A percentile compares a stretch with the other conserved stretches of the same genome.
Evolutionary conservation across 169 alveolate genomes (phyloP).

Genomic region (Plasmodium berghei): DNA sequence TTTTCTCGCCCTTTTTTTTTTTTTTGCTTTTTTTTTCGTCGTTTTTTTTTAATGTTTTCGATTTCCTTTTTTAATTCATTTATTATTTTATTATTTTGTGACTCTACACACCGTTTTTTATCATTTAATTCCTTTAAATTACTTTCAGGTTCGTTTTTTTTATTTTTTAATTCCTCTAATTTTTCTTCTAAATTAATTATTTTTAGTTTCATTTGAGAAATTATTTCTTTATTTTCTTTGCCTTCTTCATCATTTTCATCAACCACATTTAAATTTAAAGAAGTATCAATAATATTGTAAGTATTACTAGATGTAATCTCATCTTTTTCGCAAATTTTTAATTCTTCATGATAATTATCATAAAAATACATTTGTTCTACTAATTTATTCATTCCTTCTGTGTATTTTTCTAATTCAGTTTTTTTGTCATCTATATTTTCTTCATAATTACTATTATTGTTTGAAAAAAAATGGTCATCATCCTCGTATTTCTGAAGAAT

Average conservation of each 20-base stretch:
- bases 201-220: slow-evolving; percentile 44
- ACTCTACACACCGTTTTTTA: slow-evolving; percentile 4
- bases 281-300: slow-evolving; percentile 41
- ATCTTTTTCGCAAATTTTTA: slow-evolving; percentile 24
- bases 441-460: slow-evolving; percentile 29
- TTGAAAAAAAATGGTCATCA: slow-evolving; percentile 60
- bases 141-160: not conserved
- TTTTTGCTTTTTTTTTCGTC: not conserved
- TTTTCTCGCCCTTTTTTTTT: slow-evolving; percentile 3
- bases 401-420: slow-evolving; percentile 35
- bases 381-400: slow-evolving; percentile 63
- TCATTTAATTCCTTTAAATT: not conserved
- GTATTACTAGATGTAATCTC: slow-evolving; percentile 9
- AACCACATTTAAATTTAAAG: slow-evolving; percentile 58
- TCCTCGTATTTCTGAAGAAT: slow-evolving; percentile 62
- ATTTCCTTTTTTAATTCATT: slow-evolving; percentile 44
- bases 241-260: slow-evolving; percentile 21
- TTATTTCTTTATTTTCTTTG: slow-evolving; percentile 13
- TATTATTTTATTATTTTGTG: slow-evolving; percentile 16
- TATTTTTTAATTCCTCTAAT: slow-evolving; percentile 40
- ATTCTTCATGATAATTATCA: slow-evolving; percentile 52
- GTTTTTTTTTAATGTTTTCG: slow-evolving; percentile 29
- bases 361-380: slow-evolving; percentile 75
- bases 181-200: slow-evolving; percentile 36
- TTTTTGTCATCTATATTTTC: slow-evolving; percentile 5